Evolutionary conservation across 805 yeast genomes (phyloP).

Genomic region (Wickerhamiella vanderwaltii): DNA sequence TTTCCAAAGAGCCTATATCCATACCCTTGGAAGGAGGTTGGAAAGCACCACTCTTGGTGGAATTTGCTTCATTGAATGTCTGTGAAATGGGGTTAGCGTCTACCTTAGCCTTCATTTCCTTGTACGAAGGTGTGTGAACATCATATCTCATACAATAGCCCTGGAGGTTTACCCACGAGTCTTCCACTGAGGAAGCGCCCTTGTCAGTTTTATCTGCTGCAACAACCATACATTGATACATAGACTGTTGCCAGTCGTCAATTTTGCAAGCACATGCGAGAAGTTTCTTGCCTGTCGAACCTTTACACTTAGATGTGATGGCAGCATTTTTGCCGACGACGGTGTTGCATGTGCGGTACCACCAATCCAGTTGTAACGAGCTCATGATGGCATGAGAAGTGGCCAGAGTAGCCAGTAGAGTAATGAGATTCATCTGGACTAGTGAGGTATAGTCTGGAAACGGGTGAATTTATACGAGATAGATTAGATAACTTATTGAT

Average conservation of each 20-base stretch:
- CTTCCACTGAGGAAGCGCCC: background rate
- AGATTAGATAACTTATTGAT: background rate
- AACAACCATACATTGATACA: background rate
- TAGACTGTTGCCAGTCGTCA: background rate
- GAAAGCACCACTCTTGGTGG: conserved; percentile 3
- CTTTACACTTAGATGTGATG: conserved; percentile 4
- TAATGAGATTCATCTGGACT: background rate
- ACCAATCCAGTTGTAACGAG: conserved; percentile 5
- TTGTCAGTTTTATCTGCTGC: background rate
- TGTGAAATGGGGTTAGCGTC: conserved; percentile 9
- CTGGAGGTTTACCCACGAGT: conserved; percentile 5
- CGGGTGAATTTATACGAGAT: background rate
- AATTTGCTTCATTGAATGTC: conserved; percentile 2
- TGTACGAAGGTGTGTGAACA: background rate
- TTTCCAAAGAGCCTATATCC: background rate
- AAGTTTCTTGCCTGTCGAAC: background rate
- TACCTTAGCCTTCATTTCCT: background rate
- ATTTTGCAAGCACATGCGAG: conserved; percentile 4
- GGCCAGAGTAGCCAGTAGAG: conserved; percentile 1
- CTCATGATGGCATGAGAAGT: background rate
- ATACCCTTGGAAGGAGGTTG: background rate
- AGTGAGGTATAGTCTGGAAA: background rate
- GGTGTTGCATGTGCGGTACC: conserved; percentile 2
- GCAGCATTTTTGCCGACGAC: background rate
- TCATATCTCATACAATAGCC: background rate